A percentile compares a stretch with the other conserved stretches of the same genome.
phyloP scores from a whole-genome alignment of 2,329 filamentous ascomycete species.

The Colletotrichum shisoi region DNA sequence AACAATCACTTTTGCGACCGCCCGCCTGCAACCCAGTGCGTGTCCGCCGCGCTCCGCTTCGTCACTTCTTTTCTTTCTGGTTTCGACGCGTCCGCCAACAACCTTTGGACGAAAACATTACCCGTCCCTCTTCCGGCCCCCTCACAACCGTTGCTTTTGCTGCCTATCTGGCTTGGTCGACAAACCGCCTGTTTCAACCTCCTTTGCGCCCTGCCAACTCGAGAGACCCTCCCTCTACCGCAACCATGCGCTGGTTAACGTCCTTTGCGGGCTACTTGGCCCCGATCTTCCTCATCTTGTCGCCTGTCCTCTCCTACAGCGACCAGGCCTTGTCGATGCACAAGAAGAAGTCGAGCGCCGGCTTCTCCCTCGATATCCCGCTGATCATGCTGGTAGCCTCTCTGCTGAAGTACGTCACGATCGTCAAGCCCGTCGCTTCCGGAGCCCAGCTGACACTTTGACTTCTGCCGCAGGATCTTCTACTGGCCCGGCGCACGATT shows the following conservation, averaged over 20 bases:
- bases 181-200: background rate
- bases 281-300: slow-evolving; percentile 69
- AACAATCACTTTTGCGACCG: slow-evolving; percentile 30
- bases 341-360: slow-evolving; percentile 68
- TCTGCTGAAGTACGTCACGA: slow-evolving; percentile 62
- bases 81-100: slow-evolving; percentile 29
- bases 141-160: background rate
- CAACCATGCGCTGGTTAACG: slow-evolving; percentile 34
- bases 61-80: slow-evolving; percentile 27
- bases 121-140: background rate
- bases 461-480: slow-evolving; percentile 63
- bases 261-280: slow-evolving; percentile 63
- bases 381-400: slow-evolving; percentile 77
- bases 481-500: slow-evolving; percentile 74
- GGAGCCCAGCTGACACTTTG: slow-evolving; percentile 27
- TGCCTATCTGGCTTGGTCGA: background rate
- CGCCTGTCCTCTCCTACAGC: slow-evolving; percentile 70
- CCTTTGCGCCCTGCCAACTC: slow-evolving; percentile 6
- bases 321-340: slow-evolving; percentile 73
- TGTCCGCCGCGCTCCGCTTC: slow-evolving; percentile 29
- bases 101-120: background rate
- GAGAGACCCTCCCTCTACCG: background rate
- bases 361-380: slow-evolving; percentile 75
- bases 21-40: slow-evolving; percentile 12
- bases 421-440: slow-evolving; percentile 1